Conservation (phyloP, 2,329 filamentous ascomycete genomes). For the Torrubiellomyces zombiae region DNA sequence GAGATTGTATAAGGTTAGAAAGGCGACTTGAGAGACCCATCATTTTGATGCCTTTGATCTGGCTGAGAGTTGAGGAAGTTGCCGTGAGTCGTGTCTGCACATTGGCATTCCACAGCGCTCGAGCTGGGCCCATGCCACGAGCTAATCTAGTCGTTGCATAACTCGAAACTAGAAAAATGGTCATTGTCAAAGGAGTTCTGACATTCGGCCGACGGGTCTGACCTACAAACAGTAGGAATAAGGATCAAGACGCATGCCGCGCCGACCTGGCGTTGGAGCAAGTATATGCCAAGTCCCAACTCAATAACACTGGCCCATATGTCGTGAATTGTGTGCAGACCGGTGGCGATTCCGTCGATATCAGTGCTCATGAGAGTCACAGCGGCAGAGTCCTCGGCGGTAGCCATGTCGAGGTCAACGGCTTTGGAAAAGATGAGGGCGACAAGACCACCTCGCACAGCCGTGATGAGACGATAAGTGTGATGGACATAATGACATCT, state of each 20-base stretch:
- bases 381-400: conserved; percentile 20
- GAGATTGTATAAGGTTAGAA: not conserved
- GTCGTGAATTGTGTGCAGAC: conserved; percentile 19
- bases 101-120: conserved; percentile 1
- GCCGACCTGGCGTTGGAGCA: conserved; percentile 29
- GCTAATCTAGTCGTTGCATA: not conserved
- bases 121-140: not conserved
- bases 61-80: not conserved
- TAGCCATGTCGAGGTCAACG: conserved; percentile 12
- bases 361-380: conserved; percentile 32
- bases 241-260: conserved; percentile 23
- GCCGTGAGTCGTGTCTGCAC: not conserved
- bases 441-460: conserved; percentile 14
- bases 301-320: conserved; percentile 24
- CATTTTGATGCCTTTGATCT: not conserved
- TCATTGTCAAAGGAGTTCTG: no score
- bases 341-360: conserved; percentile 22
- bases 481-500: conserved; percentile 7
- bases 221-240: not conserved
- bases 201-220: no score
- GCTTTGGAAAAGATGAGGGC: conserved; percentile 18
- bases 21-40: not conserved
- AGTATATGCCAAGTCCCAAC: conserved; percentile 25
- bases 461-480: not conserved
- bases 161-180: not conserved